These are phyloP conservation scores for Tribonema minus DNA, from an alignment of 108 stramenopile species.

Conservation along the genomic window DNA sequence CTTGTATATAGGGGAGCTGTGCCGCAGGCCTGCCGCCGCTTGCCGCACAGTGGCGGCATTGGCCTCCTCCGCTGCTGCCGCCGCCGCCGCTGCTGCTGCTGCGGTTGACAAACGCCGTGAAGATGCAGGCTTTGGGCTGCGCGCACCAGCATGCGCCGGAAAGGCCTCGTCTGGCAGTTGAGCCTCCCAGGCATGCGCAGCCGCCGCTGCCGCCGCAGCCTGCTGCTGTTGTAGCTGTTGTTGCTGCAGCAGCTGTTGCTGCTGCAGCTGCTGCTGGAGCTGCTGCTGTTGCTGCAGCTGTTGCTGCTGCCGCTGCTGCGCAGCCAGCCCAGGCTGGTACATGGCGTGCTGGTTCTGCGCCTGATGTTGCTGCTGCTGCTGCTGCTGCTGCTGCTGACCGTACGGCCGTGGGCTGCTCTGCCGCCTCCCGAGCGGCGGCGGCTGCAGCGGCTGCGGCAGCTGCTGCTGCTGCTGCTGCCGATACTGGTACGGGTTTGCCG, in stretches of 20 bases:
- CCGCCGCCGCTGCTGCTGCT: background rate
- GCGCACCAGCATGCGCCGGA: background rate
- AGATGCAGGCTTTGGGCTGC: background rate
- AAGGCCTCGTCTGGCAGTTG: background rate
- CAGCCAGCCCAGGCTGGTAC: background rate
- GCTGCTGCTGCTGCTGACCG: background rate
- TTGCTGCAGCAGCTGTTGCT: background rate
- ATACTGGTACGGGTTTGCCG: background rate
- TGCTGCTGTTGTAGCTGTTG: background rate
- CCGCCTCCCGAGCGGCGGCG: background rate
- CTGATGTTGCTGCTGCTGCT: background rate
- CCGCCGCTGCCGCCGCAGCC: background rate
- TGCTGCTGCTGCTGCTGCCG: conserved; percentile 20
- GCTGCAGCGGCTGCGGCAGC: background rate
- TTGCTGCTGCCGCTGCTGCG: background rate
- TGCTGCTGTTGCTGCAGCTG: background rate
- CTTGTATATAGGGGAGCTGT: conserved; percentile 10
- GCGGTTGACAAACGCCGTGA: background rate
- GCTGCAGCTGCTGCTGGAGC: background rate
- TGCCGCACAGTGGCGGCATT: background rate
- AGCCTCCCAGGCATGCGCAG: background rate
- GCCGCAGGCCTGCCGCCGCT: conserved; percentile 5
- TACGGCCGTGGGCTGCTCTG: background rate
- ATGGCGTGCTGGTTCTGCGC: background rate
- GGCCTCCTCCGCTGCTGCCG: background rate